Evolutionary conservation across 2,329 filamentous ascomycete genomes (phyloP).

Genomic region (Malbranchea cinnamomea): DNA sequence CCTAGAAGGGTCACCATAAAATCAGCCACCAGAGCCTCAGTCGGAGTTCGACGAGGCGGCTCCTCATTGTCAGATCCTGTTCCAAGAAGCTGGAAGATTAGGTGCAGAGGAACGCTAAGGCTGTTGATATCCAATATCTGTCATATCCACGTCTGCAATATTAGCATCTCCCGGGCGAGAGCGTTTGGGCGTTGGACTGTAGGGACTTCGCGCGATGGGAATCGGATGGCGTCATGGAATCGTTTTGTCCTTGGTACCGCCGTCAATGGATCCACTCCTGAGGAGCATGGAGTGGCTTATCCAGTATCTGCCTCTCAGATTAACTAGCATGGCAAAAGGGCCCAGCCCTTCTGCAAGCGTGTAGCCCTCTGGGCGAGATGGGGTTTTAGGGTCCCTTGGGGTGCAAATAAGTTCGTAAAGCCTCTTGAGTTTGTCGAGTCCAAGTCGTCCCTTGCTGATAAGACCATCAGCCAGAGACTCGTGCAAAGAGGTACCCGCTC

Average conservation of each 20-base stretch:
- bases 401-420: constrained; percentile 8
- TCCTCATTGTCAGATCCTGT: constrained; percentile 3
- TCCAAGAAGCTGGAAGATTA: neutral
- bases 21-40: constrained; percentile 9
- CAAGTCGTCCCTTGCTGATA: constrained; percentile 6
- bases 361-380: no score
- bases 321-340: constrained; percentile 8
- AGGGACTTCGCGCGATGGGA: constrained; percentile 2
- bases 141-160: constrained; percentile 5
- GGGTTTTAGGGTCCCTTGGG: constrained; percentile 6
- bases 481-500: constrained; percentile 8
- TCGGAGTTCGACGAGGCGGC: constrained; percentile 8
- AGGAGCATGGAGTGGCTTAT: constrained; percentile 1
- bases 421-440: constrained; percentile 7
- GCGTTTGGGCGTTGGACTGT: constrained; percentile 4
- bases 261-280: neutral
- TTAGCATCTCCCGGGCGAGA: constrained; percentile 1
- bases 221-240: constrained; percentile 2
- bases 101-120: neutral
- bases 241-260: constrained; percentile 3
- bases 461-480: constrained; percentile 7
- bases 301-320: constrained; percentile 5
- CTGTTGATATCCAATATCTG: constrained; percentile 3
- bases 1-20: constrained; percentile 9
- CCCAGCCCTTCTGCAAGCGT: constrained; percentile 7